Evolutionary conservation across 2,329 filamentous ascomycete genomes (phyloP), one percentile per base, ranked within the genome.

Genomic region (Cladosporium halotolerans): DNA sequence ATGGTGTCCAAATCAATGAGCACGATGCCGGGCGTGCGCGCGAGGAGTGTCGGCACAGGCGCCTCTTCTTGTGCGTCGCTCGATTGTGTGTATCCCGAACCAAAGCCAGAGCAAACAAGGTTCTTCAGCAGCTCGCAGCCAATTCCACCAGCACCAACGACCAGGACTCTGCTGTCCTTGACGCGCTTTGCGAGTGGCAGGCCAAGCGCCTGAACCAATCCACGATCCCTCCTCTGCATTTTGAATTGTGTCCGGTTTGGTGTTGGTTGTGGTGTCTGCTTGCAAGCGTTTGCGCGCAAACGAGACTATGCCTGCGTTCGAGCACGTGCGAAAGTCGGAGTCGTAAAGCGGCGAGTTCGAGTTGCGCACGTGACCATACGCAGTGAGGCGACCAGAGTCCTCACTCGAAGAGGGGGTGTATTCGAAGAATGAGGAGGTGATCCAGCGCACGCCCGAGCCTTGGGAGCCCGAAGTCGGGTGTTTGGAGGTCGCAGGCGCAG

Each of bases 91-190:
- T 48, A 44, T n/a, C 45, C 45, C 32, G 57, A 64, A 60, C 89
- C 89, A 63, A 96, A 99, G 61, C 92, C 91, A 41, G 85, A 87
- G 45, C 96, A 84, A 42, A 92, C 89, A 54, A 99, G 83, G 71
- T 97, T 96, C 78, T 99, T 99, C 59, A 99, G 82, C 7, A 99
- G 80, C 74, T 99, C 93, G 74, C 93, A 99, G 63, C 93, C 93
- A 67, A 99, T 99, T 58, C 93, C 93, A 57, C 93, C 93, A 53
- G 93, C 93, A 64, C 93, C 93, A 54, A 99, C 92, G 78, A 99
- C 89, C 55, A 99, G 79, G 50, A 96, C 62, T 13, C 65, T 57
- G 54, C 66, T 67, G 52, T 63, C 60, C 54, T 67, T 66, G 45
- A 68, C 62, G 18, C 57, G 61, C 54, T 61, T 62, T 5, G 58